phyloP scores from a whole-genome alignment of 176 grass and related monocot genomes.

The Oryza punctata region DNA sequence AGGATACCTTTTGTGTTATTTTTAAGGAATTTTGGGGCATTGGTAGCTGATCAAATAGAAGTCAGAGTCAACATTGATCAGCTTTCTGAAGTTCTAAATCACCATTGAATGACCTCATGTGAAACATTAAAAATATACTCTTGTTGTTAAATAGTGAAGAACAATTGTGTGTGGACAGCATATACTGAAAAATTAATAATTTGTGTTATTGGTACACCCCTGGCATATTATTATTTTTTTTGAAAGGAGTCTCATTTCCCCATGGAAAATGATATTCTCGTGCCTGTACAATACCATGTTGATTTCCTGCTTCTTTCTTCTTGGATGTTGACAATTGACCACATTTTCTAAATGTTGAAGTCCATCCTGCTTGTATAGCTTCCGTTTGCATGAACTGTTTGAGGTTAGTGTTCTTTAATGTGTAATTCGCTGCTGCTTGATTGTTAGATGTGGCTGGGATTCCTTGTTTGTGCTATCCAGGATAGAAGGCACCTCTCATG shows the following conservation, averaged over 20 bases:
- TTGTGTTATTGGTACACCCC: background rate
- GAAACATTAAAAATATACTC: background rate
- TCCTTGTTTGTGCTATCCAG: background rate
- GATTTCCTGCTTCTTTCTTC: conserved; percentile 32
- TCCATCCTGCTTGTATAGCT: conserved; percentile 29
- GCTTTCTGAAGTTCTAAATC: background rate
- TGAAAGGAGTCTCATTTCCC: background rate
- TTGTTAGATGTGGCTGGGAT: background rate
- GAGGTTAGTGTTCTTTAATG: background rate
- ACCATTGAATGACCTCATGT: conserved; percentile 17
- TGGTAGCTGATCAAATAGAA: background rate
- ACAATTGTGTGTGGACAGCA: background rate
- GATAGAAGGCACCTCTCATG: background rate
- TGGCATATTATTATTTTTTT: conserved; percentile 2
- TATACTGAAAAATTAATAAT: background rate
- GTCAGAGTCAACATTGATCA: background rate
- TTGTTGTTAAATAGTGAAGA: conserved; percentile 11
- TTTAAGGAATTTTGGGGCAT: background rate
- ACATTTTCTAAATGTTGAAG: background rate
- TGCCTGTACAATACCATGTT: background rate
- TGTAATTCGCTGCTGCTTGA: background rate
- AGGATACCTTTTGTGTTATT: background rate
- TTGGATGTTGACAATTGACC: background rate
- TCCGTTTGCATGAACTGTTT: background rate
- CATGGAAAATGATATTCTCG: conserved; percentile 16